Base-by-base conservation (phyloP, 441 rosid genomes). In the Erysimum pusillum region DNA sequence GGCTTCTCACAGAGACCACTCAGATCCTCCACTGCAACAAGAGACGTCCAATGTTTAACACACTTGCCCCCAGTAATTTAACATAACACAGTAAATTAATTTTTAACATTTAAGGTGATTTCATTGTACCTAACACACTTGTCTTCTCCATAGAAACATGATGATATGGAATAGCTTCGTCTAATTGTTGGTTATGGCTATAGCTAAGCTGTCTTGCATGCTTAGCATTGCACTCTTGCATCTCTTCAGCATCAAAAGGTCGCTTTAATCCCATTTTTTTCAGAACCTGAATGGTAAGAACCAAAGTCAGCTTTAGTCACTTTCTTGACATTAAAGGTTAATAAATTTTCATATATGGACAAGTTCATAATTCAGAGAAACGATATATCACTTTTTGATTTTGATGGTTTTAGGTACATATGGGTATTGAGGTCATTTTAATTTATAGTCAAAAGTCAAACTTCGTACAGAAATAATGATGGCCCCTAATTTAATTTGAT, bases 251-350 rank as follows among this genome's bases (percentile, higher is more conserved):
- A 53, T 86, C 87, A 80, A 84, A 88, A 57, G 84, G 90, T 32
- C 94, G 67, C 78, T 90, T 90, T 41, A 76, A 63, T 72, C 90
- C 94, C 94, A 88, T 90, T 56, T 63, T 80, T n/a, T n/a, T n/a
- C n/a, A n/a, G n/a, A 14, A 63, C 77, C 88, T 86, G 81, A 54
- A 81, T 15, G 56, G 79, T 32, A 22, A 53, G 0, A 46, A 14
- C 63, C 20, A 76, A 34, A 73, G 65, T 54, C 28, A 14, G 20
- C 34, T 48, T 36, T 57, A 38, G 20, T 61, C 42, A 49, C 74
- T 49, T 44, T 3, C 36, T 13, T 58, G n/a, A n/a, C 10, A 39
- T 65, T 58, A 35, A 52, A 58, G 48, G 39, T 60, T 35, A 6
- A 52, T 20, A 42, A n/a, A 12, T 41, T 46, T 38, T 52, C 12